Base-by-base conservation (phyloP, 169 alveolate genomes). In the Cyclospora cayetanensis region DNA sequence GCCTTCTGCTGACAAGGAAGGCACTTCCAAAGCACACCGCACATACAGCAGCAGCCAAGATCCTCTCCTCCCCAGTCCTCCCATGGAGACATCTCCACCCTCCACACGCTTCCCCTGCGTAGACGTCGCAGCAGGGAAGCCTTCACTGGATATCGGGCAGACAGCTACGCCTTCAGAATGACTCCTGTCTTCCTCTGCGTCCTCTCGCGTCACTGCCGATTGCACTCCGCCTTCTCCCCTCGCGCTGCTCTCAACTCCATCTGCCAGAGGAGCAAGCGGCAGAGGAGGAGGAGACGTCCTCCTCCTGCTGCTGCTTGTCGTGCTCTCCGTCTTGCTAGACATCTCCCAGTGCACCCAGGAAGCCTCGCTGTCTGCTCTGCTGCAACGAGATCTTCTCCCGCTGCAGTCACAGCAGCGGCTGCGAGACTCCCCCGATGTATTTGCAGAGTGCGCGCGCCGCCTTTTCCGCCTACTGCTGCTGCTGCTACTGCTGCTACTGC, bases 401-500 rank as follows among this genome's bases (percentile, higher is more conserved):
- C 46, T 42, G 46, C 46, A 42, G 31, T 77, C 88, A 60, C 68
- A 46, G 31, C 88, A 50, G 18, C 70, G 42, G 5, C 22, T 46
- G 7, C 72, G 5, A 3, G 68, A 27, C 52, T 15, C 31, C 43
- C 11, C 88, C 46, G 68, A 27, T 15, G 88, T 27, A 39, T 15
- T 27, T 5, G 76, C 4, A n/a, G 90, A 53, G 39, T 18, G 41
- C 43, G 31, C 76, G 25, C 60, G 77, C 43, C 90, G 76, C n/a
- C 35, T 27, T 37, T 52, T 80, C 90, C 50, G 27, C 39, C 50
- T 37, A 18, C 60, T 80, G 76, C 76, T 46, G 34, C 88, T 80
- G 90, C 77, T 52, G 60, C 90, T 50, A 52, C 52, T 80, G 76
- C 52, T 22, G 76, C 39, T 35, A 7, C 76, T 72, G 50, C 90